These are phyloP conservation scores for Melastoma malabathricum DNA, from an alignment of 345 rosid species.

Conservation along the genomic window DNA sequence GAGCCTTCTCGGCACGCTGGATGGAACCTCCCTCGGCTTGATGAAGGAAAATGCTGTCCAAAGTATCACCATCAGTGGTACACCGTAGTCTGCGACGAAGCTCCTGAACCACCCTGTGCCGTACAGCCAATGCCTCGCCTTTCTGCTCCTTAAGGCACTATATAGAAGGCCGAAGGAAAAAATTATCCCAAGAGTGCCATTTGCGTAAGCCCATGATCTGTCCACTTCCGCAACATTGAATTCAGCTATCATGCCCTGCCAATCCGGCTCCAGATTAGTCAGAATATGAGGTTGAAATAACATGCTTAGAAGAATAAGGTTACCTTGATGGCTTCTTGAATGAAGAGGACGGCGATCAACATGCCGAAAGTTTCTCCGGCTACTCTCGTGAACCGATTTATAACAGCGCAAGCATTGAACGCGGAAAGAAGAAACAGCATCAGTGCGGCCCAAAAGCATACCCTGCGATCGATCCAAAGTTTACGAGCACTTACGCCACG, in stretches of 20 bases:
- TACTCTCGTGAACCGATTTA: conserved; percentile 53
- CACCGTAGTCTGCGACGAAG: conserved; percentile 68
- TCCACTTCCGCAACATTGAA: conserved; percentile 30
- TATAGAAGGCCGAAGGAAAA: conserved; percentile 47
- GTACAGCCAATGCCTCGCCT: conserved; percentile 57
- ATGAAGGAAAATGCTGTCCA: conserved; percentile 54
- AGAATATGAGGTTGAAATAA: too few species aligned
- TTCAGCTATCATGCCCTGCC: conserved; percentile 56
- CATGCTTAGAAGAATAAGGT: too few species aligned
- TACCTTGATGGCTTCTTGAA: conserved; percentile 77
- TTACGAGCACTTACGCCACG: background rate
- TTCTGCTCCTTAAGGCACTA: conserved; percentile 48
- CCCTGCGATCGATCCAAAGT: conserved; percentile 6
- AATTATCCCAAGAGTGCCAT: conserved; percentile 62
- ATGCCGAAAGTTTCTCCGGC: conserved; percentile 75
- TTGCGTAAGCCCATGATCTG: conserved; percentile 49
- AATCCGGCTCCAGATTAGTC: background rate
- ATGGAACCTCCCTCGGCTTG: conserved; percentile 28
- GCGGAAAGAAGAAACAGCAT: conserved; percentile 54
- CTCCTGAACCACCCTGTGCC: conserved; percentile 64
- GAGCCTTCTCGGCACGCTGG: conserved; percentile 62
- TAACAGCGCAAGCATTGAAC: conserved; percentile 48
- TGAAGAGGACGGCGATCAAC: conserved; percentile 63
- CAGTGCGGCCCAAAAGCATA: conserved; percentile 63
- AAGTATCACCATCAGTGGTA: conserved; percentile 59